phyloP scores from a whole-genome alignment of 148 eudicot genomes.

The Chenopodium quinoa region DNA sequence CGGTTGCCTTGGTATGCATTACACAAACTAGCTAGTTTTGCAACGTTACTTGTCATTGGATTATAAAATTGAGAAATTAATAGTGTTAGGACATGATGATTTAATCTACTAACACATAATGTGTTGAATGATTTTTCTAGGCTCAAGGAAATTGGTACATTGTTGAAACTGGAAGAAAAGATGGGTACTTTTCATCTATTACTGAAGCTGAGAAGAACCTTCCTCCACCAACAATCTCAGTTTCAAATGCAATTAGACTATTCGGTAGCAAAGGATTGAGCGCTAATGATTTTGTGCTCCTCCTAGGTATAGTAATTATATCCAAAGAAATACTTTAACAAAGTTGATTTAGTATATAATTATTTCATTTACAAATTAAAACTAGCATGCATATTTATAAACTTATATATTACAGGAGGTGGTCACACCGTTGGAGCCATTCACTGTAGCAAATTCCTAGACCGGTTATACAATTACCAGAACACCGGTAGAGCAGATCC shows the following conservation, averaged over 20 bases:
- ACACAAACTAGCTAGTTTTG: too few species aligned
- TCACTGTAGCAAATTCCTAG: constrained; percentile 14
- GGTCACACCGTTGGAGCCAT: constrained; percentile 23
- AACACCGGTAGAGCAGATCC: constrained; percentile 13
- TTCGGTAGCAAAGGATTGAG: constrained; percentile 1
- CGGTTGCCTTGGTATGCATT: constrained; percentile 29
- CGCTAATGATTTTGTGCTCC: constrained; percentile 19
- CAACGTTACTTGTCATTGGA: too few species aligned
- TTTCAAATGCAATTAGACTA: background rate
- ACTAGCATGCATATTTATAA: background rate
- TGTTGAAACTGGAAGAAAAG: constrained; percentile 25
- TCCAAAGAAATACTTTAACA: too few species aligned
- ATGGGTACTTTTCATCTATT: background rate
- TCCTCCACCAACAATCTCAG: constrained; percentile 13
- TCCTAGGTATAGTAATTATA: background rate
- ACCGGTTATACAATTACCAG: constrained; percentile 19
- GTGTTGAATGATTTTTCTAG: background rate
- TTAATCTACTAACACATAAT: too few species aligned
- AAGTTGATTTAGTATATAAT: too few species aligned
- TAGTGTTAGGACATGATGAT: too few species aligned
- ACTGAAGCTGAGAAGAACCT: background rate
- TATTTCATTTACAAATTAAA: too few species aligned
- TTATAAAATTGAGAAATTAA: too few species aligned
- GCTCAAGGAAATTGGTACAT: constrained; percentile 13
- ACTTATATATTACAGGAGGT: background rate